phyloP scores from a whole-genome alignment of 148 eudicot species.

The Fagopyrum homotropicum region DNA sequence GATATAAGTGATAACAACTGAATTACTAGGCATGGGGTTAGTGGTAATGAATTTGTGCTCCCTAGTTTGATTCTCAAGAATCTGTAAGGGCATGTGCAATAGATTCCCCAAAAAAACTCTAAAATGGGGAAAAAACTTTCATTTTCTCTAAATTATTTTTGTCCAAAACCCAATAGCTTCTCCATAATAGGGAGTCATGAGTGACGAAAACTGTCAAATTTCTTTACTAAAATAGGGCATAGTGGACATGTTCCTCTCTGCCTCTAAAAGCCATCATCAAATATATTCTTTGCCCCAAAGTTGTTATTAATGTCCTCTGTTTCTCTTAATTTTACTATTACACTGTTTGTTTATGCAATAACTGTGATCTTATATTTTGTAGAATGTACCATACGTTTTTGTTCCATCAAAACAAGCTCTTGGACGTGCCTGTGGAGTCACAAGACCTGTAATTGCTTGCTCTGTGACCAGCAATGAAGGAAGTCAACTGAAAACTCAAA shows the following conservation, averaged over 20 bases:
- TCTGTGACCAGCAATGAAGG: constrained; percentile 95
- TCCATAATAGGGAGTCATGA: too few relatives aligned
- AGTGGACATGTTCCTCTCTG: not conserved
- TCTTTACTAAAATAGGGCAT: not conserved
- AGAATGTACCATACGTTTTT: constrained; percentile 96
- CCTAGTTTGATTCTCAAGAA: too few relatives aligned
- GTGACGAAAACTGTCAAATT: too few relatives aligned
- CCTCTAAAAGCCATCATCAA: not conserved
- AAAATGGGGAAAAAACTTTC: too few relatives aligned
- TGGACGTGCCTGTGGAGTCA: constrained; percentile 95
- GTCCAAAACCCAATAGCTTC: too few relatives aligned
- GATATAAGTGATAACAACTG: too few relatives aligned
- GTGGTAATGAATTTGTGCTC: too few relatives aligned
- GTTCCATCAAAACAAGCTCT: constrained; percentile 92
- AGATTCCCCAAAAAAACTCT: too few relatives aligned
- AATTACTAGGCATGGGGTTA: too few relatives aligned
- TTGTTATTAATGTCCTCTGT: not conserved
- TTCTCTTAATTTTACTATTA: not conserved
- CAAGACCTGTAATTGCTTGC: constrained; percentile 83
- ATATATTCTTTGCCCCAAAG: not conserved
- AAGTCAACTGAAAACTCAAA: constrained; percentile 85
- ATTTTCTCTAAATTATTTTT: too few relatives aligned
- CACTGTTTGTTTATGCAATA: not conserved
- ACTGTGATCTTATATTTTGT: not conserved
- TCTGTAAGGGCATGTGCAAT: too few relatives aligned